Conservation (phyloP, 1,139 yeast genomes). For the Scheffersomyces stambukii region DNA sequence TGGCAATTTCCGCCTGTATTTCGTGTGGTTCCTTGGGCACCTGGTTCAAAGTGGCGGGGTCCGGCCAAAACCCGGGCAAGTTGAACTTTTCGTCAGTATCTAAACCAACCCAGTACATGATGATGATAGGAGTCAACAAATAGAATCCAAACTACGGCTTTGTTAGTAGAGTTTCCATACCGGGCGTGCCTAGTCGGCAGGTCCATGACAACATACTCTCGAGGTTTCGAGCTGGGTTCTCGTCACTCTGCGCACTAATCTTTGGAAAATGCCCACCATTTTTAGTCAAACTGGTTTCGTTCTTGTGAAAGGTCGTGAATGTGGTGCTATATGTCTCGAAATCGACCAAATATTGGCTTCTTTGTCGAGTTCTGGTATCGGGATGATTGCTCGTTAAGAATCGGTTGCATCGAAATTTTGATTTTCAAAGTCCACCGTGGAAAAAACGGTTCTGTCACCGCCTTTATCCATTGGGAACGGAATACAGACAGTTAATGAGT, state of each 20-base stretch:
- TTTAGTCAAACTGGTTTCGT: background rate
- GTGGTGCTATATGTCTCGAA: no score
- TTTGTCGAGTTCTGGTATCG: no score
- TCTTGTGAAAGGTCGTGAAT: no score
- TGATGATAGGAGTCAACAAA: slow-evolving; percentile 76
- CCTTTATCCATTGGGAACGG: no score
- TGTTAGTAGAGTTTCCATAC: slow-evolving; percentile 16
- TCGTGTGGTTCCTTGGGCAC: slow-evolving; percentile 93
- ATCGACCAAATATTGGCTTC: no score
- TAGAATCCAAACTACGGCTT: slow-evolving; percentile 68
- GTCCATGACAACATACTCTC: slow-evolving; percentile 46
- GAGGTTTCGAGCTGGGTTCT: slow-evolving; percentile 68
- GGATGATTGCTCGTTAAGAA: no score
- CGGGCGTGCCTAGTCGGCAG: background rate
- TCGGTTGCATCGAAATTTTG: no score
- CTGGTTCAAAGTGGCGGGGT: slow-evolving; percentile 84
- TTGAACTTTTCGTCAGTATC: slow-evolving; percentile 86
- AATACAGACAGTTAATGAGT: no score
- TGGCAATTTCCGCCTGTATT: slow-evolving; percentile 83
- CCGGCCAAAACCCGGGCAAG: slow-evolving; percentile 97
- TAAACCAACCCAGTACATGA: slow-evolving; percentile 89
- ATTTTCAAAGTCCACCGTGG: no score
- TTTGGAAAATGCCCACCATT: slow-evolving; percentile 8
- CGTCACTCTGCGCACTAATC: slow-evolving; percentile 34
- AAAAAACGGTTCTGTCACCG: no score